Base-by-base conservation (phyloP, 2,329 filamentous ascomycete species). In the Xylariaceae sp. region DNA sequence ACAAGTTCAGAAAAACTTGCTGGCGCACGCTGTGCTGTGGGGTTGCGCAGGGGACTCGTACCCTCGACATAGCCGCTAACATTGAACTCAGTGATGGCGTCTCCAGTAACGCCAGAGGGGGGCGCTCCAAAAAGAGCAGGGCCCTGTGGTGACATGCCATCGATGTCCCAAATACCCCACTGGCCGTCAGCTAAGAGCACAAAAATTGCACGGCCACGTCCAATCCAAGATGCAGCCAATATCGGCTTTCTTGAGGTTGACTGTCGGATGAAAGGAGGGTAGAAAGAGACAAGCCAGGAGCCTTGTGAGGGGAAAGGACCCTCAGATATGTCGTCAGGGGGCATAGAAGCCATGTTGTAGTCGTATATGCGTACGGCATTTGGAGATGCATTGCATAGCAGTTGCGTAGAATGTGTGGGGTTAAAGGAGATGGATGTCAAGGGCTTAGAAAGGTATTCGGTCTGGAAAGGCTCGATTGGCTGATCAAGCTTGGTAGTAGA, bases 151-250 rank as follows among this genome's bases (percentile, higher is more conserved):
- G 80, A 80, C 35, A 77, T 77, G 6, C 83, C 82, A 62, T 87
- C 82, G 50, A 88, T 77, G 65, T 88, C 85, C 85, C 85, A 88
- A 39, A 88, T 81, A 11, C 83, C 85, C 85, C 85, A 88, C 69
- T 85, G 84, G 5, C 85, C 85, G 65, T 88, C 85, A 0, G 81
- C 80, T 2, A 87, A 74, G 2, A 88, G 74, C 0, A 78, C 76
- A 47, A 88, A 73, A 34, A 88, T 74, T 4, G 85, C 84, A 51
- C 81, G 78, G 8, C 85, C 85, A 60, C 81, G 80, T 1, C 80
- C 76, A 52, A 87, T 80, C 85, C 85, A 88, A 4, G 80, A 78
- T 0, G 85, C 82, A 53, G 84, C 84, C 11, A 87, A 71, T n/a
- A 88, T 79, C 0, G 80, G 80, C 65, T 87, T 88, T 49, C 85